These are phyloP conservation scores for Coprinellus micaceus DNA, from an alignment of 768 basidiomycete species.

Conservation along the genomic window DNA sequence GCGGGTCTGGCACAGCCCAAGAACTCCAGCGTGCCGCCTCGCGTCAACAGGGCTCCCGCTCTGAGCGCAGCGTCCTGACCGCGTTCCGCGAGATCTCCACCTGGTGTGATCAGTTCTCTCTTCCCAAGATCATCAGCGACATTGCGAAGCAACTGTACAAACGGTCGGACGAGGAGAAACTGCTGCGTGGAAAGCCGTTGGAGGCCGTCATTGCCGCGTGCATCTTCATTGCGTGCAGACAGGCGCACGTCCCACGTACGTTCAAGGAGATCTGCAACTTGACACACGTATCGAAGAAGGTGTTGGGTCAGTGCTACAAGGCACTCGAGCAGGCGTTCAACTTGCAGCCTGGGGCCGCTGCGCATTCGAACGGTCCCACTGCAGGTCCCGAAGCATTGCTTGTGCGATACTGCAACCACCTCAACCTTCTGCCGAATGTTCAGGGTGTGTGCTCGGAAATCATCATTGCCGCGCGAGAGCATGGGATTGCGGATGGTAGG, in stretches of 20 bases:
- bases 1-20: constrained; percentile 86
- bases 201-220: constrained; percentile 96
- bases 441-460: constrained; percentile 83
- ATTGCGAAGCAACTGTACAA: constrained; percentile 97
- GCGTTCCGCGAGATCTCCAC: constrained; percentile 89
- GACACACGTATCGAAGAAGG: constrained; percentile 92
- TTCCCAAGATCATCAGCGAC: constrained; percentile 91
- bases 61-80: constrained; percentile 80
- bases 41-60: constrained; percentile 70
- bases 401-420: constrained; percentile 91
- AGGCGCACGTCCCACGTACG: constrained; percentile 92
- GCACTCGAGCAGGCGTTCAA: constrained; percentile 87
- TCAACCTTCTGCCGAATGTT: constrained; percentile 78
- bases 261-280: constrained; percentile 95
- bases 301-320: constrained; percentile 90
- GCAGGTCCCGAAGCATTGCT: constrained; percentile 83
- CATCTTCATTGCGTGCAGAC: constrained; percentile 95
- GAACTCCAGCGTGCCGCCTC: constrained; percentile 92
- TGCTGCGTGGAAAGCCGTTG: constrained; percentile 85
- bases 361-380: constrained; percentile 37
- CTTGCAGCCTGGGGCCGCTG: constrained; percentile 75
- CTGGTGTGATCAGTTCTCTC: constrained; percentile 94
- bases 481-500: constrained; percentile 89
- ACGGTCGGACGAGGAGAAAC: constrained; percentile 92
- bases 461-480: constrained; percentile 72